Base-by-base conservation (phyloP, 768 basidiomycete species). In the Amanita subjunquillea region DNA sequence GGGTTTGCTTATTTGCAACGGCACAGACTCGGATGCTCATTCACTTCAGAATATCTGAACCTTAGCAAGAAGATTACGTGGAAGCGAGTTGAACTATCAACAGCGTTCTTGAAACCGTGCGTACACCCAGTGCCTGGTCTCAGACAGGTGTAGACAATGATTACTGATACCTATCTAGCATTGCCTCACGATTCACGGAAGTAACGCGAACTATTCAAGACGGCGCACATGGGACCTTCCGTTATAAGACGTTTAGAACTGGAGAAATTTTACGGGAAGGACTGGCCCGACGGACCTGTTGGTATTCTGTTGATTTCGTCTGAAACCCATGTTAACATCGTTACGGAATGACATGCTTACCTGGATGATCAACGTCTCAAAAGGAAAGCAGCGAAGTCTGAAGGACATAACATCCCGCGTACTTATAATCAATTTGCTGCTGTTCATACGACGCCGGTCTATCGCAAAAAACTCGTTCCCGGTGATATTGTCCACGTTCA, bases 61-160 rank as follows among this genome's bases (percentile, higher is more conserved):
- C 15, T 40, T 6, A 58, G 53, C 37, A 56, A 55, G 23, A 41
- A 57, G 1, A 61, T 58, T n/a, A 54, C 36, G 56, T 38, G 32
- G 47, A 55, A 53, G 60, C 54, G 41, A 59, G 53, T 46, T 54
- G 42, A 49, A 55, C 56, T 47, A 57, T 67, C 7, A 57, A 57
- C 7, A 27, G 60, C 4, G 59, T 66, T 60, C 25, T 13, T 66
- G n/a, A 55, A 59, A 48, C 60, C 59, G 66, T 67, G 20, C 30
- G 34, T 37, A n/a, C 10, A 22, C 8, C 12, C 17, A 17, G 17
- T 6, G n/a, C 3, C 15, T 13, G 44, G 22, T n/a, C 22, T 13
- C 10, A 0, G n/a, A 39, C 38, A 29, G 29, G 29, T 15, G 12
- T 5, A n/a, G 27, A 36, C 5, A 40, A n/a, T 12, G 13, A 12